Evolutionary conservation across 371 early-diverging fungal species (phyloP).

Genomic region (Mortierella sp.): DNA sequence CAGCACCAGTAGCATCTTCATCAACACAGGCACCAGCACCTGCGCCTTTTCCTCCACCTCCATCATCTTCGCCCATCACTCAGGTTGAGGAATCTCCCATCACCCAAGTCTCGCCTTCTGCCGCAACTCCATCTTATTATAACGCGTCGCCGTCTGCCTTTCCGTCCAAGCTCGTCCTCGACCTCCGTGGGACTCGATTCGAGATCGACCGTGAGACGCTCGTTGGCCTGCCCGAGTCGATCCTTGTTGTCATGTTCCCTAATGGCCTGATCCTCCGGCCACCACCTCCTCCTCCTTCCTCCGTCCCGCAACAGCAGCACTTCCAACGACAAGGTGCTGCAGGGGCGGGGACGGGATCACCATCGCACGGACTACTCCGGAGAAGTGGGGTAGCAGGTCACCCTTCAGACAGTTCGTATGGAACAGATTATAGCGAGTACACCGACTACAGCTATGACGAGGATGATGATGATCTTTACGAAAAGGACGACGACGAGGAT

Average conservation of each 20-base stretch:
- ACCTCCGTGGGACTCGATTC: conserved; percentile 77
- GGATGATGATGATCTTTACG: no score
- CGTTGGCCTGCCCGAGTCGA: conserved; percentile 78
- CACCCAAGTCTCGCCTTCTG: not conserved
- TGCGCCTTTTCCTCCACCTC: not conserved
- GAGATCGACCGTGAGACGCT: conserved; percentile 79
- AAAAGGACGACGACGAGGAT: no score
- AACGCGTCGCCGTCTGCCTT: conserved; percentile 23
- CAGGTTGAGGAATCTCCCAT: conserved; percentile 36
- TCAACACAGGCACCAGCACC: not conserved
- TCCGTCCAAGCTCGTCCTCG: conserved; percentile 71
- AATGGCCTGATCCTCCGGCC: conserved; percentile 72
- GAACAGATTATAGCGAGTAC: no score
- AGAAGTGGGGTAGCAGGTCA: no score
- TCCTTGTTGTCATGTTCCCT: conserved; percentile 87
- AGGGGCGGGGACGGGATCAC: no score
- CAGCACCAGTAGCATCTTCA: not conserved
- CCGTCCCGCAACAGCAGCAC: conserved; percentile 2
- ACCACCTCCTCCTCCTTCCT: conserved; percentile 9
- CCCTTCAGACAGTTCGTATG: no score
- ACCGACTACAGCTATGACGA: no score
- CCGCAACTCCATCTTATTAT: not conserved
- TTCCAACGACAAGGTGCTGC: not conserved
- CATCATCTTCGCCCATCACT: conserved; percentile 38
- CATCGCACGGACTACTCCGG: no score